Evolutionary conservation across 495 filamentous ascomycete species (phyloP), one percentile per base, ranked within the genome.

Genomic region (Bathelium albidoporum): DNA sequence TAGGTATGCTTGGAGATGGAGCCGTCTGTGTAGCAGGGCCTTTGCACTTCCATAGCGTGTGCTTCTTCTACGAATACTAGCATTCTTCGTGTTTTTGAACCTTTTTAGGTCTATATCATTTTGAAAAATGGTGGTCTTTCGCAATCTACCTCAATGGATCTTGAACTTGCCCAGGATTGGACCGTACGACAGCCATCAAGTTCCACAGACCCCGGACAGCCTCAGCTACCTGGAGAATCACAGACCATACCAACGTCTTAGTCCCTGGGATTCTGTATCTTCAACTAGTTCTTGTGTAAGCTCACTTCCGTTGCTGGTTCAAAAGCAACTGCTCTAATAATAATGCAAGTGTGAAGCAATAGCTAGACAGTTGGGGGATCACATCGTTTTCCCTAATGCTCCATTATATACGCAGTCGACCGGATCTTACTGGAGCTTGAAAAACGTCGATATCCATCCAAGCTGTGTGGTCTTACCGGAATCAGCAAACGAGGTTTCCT

Each of bases 401-500:
- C 29, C 59, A 24, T 32, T 34, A 1, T 61, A 61, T 26, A 24
- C 59, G 10, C 32, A 61, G 7, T 44, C 36, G n/a, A 44, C 32
- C 26, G 59, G 59, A 4, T 61, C 59, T 24, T 61, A 61, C 29
- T 61, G 59, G 59, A 61, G 59, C 43, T 43, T 61, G 59, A 61
- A 61, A 26, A 45, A 61, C 9, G 59, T 61, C 2, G 59, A 61
- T 44, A 31, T 61, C 1, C 59, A 61, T 45, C 59, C 59, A 18
- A 44, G 11, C 22, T 61, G 59, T 31, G 31, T 61, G 0, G 34
- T 61, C 14, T 22, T 44, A 45, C 59, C 59, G 9, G 43, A 61
- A 45, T 43, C 59, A 10, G 32, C 59, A 1, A 18, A 61, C 2
- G 59, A 61, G 24, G 59, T 61, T 12, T 61, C 59, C 2, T 5